A percentile compares a stretch with the other conserved stretches of the same genome.
These are phyloP conservation scores for Phytophthora kernoviae DNA, from an alignment of 352 stramenopile genomes.

Conservation along the genomic window DNA sequence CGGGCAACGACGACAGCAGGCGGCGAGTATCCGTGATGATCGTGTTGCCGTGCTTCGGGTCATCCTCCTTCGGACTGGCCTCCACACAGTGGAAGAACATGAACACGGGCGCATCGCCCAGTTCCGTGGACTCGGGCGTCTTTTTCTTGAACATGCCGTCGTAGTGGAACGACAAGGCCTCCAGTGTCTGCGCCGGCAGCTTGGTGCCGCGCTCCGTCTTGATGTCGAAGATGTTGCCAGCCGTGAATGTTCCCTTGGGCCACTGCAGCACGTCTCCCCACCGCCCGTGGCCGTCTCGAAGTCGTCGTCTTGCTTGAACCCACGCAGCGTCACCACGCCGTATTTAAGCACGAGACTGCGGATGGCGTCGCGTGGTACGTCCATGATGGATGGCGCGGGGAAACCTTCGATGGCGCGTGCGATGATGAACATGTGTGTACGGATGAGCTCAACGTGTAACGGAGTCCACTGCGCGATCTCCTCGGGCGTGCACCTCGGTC, in stretches of 20 bases:
- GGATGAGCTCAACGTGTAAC: slow-evolving; percentile 23
- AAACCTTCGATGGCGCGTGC: slow-evolving; percentile 15
- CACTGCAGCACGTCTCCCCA: slow-evolving; percentile 27
- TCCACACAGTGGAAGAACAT: slow-evolving; percentile 31
- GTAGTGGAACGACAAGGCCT: slow-evolving; percentile 30
- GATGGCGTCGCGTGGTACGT: slow-evolving; percentile 21
- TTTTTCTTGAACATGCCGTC: slow-evolving; percentile 34
- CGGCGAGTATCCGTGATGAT: slow-evolving; percentile 30
- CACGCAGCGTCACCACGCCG: slow-evolving; percentile 17
- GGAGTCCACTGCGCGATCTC: slow-evolving; percentile 17
- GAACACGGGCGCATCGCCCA: slow-evolving; percentile 24
- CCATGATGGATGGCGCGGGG: slow-evolving; percentile 18
- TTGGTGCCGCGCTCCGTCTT: slow-evolving; percentile 18
- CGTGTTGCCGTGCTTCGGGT: slow-evolving; percentile 28
- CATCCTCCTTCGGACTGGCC: slow-evolving; percentile 15
- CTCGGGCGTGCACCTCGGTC: slow-evolving; percentile 15
- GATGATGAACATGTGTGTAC: slow-evolving; percentile 26
- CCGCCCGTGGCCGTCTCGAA: slow-evolving; percentile 20
- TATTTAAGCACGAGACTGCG: slow-evolving; percentile 23
- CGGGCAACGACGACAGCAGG: slow-evolving; percentile 16
- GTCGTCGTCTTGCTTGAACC: slow-evolving; percentile 30
- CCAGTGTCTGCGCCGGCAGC: slow-evolving; percentile 20
- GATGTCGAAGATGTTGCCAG: slow-evolving; percentile 25
- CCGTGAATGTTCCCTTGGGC: slow-evolving; percentile 23
- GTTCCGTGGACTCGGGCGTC: slow-evolving; percentile 22